A percentile compares a stretch with the other conserved stretches of the same genome.
Conservation (phyloP, 2,329 filamentous ascomycete species). For the Torrubiella hemipterigena region DNA sequence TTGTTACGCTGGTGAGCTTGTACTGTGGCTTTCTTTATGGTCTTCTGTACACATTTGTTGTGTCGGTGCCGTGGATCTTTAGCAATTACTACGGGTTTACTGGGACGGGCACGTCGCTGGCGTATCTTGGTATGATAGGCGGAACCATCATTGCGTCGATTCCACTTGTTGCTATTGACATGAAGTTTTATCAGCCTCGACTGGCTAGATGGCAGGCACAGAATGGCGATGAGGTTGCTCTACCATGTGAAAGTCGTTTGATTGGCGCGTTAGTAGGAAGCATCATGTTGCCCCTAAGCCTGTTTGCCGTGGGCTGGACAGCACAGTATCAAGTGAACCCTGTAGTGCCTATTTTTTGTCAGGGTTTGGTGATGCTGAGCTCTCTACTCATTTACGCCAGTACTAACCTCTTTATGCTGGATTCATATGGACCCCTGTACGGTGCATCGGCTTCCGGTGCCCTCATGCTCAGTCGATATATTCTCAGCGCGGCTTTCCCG, state of each 20-base stretch:
- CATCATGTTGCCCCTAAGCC: constrained; percentile 47
- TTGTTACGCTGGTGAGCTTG: constrained; percentile 51
- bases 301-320: constrained; percentile 63
- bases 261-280: constrained; percentile 50
- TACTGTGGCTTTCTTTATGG: constrained; percentile 54
- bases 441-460: constrained; percentile 14
- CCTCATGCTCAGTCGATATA: constrained; percentile 25
- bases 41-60: constrained; percentile 48
- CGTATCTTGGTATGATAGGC: constrained; percentile 57
- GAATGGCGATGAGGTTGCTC: constrained; percentile 36
- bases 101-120: constrained; percentile 45
- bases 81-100: constrained; percentile 46
- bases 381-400: constrained; percentile 16
- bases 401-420: constrained; percentile 16
- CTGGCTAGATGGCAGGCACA: constrained; percentile 32
- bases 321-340: constrained; percentile 12
- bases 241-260: constrained; percentile 53
- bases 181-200: constrained; percentile 40
- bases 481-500: constrained; percentile 48
- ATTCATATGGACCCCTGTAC: constrained; percentile 15
- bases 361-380: constrained; percentile 13
- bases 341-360: constrained; percentile 14
- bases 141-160: constrained; percentile 45
- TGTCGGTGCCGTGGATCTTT: constrained; percentile 55
- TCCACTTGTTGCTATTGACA: constrained; percentile 32